phyloP scores from a whole-genome alignment of 441 rosid genomes.

The Syzygium malaccense region DNA sequence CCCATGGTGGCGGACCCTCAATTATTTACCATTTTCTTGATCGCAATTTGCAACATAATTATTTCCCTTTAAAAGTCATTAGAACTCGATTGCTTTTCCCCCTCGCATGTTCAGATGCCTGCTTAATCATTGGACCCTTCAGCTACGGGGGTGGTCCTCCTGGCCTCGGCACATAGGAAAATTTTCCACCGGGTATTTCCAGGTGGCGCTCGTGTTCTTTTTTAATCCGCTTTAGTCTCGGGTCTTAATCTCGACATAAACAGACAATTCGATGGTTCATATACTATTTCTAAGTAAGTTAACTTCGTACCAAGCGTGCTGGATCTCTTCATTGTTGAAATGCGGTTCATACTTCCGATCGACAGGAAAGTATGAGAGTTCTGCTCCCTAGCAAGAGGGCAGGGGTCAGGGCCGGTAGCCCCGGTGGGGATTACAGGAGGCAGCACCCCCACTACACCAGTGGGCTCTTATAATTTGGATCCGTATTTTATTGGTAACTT shows the following conservation, averaged over 20 bases:
- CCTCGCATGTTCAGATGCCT: not conserved
- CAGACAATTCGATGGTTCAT: not conserved
- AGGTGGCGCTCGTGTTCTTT: not conserved
- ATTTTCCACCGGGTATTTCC: not conserved
- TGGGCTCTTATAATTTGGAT: too few species aligned
- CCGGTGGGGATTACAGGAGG: too few species aligned
- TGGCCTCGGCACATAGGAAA: not conserved
- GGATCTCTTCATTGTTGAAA: not conserved
- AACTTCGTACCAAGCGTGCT: not conserved
- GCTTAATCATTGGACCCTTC: not conserved
- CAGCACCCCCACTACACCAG: too few species aligned
- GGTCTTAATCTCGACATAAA: not conserved
- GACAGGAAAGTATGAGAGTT: too few species aligned
- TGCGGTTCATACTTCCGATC: too few species aligned
- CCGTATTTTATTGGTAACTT: too few species aligned
- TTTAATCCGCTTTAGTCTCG: not conserved
- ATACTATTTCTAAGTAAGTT: too few species aligned
- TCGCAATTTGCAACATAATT: not conserved
- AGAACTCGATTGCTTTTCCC: not conserved
- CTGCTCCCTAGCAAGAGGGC: too few species aligned
- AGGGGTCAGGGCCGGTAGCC: too few species aligned
- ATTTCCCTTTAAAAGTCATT: not conserved
- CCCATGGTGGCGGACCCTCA: not conserved
- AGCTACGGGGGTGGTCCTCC: too few species aligned
- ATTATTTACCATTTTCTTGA: not conserved